Evolutionary conservation across 768 basidiomycete genomes (phyloP).

Genomic region (Tulasnella calospora): DNA sequence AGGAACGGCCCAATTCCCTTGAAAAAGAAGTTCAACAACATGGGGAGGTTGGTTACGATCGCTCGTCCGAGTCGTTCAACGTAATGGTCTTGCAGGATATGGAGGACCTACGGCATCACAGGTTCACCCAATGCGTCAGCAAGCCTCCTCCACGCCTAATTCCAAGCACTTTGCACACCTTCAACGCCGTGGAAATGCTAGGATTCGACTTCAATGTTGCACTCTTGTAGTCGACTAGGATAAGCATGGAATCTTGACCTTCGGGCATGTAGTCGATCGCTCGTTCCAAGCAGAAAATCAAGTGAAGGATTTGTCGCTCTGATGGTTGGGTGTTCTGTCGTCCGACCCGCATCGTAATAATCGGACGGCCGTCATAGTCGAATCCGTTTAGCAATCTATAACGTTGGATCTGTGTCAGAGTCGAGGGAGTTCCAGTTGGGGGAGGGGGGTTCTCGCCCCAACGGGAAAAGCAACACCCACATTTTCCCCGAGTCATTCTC

Average conservation of each 20-base stretch:
- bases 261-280: conserved; percentile 86
- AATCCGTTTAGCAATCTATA: conserved; percentile 75
- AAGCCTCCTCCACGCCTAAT: not conserved
- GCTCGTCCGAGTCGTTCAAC: conserved; percentile 83
- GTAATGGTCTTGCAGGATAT: conserved; percentile 83
- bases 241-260: conserved; percentile 75
- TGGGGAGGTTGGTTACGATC: conserved; percentile 74
- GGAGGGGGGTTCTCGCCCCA: not conserved
- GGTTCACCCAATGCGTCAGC: not conserved
- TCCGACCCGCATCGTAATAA: conserved; percentile 84
- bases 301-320: conserved; percentile 74
- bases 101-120: conserved; percentile 47
- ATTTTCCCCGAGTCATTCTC: conserved; percentile 87
- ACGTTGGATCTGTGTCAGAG: not conserved
- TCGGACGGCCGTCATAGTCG: conserved; percentile 79
- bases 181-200: conserved; percentile 71
- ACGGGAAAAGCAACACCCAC: conserved; percentile 42
- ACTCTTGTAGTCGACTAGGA: conserved; percentile 80
- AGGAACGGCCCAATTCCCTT: conserved; percentile 82
- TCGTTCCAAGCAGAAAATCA: conserved; percentile 86
- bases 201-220: conserved; percentile 80
- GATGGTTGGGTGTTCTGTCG: conserved; percentile 76
- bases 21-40: conserved; percentile 68
- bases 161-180: conserved; percentile 43
- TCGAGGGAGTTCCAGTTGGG: not conserved